Base-by-base conservation (phyloP, 1,284 basidiomycete species). In the Sanghuangporus weigelae region DNA sequence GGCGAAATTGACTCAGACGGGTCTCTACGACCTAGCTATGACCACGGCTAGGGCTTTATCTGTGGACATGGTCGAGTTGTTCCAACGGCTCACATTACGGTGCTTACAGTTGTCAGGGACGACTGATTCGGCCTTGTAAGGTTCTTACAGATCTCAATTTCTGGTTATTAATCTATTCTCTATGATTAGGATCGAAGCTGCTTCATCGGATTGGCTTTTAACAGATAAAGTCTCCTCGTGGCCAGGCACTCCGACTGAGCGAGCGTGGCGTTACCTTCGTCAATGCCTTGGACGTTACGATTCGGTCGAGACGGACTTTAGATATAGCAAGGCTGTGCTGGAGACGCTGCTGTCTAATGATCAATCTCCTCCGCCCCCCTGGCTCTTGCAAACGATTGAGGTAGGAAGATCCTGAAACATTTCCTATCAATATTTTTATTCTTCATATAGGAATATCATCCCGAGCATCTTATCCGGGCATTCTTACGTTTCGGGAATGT, bases 241-340 rank as follows among this genome's bases (percentile, higher is more conserved):
- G 88, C 81, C 88, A 44, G 95, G 95, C 0, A 84, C 89, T 0
- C 81, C 88, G 31, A 82, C 87, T 19, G 89, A 93, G 66, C 84
- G 92, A 64, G 95, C 90, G 1, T 95, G 95, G 92, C 82, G 90
- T 69, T 96, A 95, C 73, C 82, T 99, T 56, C 89, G 92, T 66
- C 81, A 88, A 68, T 84, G 90, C 26, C 79, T 98, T 60, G 83
- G 86, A 62, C 84, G 89, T 57, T 84, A 96, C 71, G 95, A 97
- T 72, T 79, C 80, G n/a, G 72, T 79, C 35, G 84, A 87, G 66
- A 91, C 86, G 16, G 85, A 92, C 69, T 88, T 81, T 74, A 80
- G 80, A 63, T 96, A 96, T 73, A 83, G 83, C 58, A 90, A 92
- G 69, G 82, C 84, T 8, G 84, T 89, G 11, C 77, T 95, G 54